These are phyloP conservation scores for Galerina sulciceps DNA, from an alignment of 768 basidiomycete genomes.

Conservation along the genomic window DNA sequence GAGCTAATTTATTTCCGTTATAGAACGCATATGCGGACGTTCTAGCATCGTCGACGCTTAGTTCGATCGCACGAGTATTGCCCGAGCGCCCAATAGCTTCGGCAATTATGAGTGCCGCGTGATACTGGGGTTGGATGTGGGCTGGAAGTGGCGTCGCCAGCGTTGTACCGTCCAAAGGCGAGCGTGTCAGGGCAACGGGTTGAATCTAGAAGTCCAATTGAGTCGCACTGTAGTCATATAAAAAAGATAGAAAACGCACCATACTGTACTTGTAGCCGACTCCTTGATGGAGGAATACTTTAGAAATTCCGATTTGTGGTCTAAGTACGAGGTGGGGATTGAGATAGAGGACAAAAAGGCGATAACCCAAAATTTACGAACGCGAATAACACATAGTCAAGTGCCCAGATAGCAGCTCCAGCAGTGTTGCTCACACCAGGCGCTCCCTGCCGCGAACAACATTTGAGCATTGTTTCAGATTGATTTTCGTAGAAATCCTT, in stretches of 20 bases:
- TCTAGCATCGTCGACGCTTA: slow-evolving; percentile 45
- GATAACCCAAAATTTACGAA: slow-evolving; percentile 12
- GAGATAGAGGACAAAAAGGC: too few relatives aligned
- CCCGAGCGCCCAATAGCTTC: slow-evolving; percentile 59
- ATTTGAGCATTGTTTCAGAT: neutral
- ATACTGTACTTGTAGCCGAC: slow-evolving; percentile 75
- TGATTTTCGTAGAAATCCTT: slow-evolving; percentile 3
- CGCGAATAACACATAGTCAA: slow-evolving; percentile 69
- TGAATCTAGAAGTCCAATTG: slow-evolving; percentile 51
- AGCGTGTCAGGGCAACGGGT: slow-evolving; percentile 59
- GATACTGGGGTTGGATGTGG: slow-evolving; percentile 72
- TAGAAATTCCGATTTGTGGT: slow-evolving; percentile 54
- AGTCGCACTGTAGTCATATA: too few relatives aligned
- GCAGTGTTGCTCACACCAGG: slow-evolving; percentile 34
- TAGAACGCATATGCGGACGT: slow-evolving; percentile 68
- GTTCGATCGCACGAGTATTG: slow-evolving; percentile 46
- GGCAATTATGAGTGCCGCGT: slow-evolving; percentile 62
- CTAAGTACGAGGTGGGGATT: slow-evolving; percentile 16
- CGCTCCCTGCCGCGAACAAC: slow-evolving; percentile 35
- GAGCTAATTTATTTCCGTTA: slow-evolving; percentile 44
- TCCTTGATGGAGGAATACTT: slow-evolving; percentile 67
- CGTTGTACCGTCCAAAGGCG: slow-evolving; percentile 56
- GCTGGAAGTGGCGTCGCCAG: slow-evolving; percentile 55
- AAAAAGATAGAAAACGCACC: slow-evolving; percentile 38
- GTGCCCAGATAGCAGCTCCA: slow-evolving; percentile 71